Conservation (phyloP, 2,329 filamentous ascomycete species). For the Venturia pyrina region DNA sequence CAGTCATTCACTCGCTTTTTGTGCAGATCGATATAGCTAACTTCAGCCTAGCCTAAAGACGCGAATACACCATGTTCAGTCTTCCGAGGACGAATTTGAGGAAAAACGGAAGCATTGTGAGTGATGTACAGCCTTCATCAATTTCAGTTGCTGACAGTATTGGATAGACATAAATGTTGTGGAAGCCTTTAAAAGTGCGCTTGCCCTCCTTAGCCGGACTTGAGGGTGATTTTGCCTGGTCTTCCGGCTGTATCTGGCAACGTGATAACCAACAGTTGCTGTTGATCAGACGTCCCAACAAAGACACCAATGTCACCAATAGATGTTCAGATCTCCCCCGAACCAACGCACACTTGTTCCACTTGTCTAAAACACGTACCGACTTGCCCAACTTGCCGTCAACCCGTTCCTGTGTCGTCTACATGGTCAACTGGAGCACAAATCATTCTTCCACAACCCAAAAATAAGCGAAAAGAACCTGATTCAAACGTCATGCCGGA, state of each 20-base stretch:
- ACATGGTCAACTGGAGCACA: constrained; percentile 34
- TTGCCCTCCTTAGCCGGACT: constrained; percentile 29
- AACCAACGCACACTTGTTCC: background rate
- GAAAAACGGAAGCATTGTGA: constrained; percentile 73
- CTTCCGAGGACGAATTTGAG: constrained; percentile 61
- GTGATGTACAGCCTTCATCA: constrained; percentile 22
- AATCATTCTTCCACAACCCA: background rate
- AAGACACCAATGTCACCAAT: background rate
- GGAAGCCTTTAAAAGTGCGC: constrained; percentile 39
- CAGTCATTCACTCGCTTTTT: constrained; percentile 16
- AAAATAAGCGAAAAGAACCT: background rate
- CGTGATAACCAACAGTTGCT: background rate
- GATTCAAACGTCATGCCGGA: background rate
- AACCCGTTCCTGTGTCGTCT: constrained; percentile 65
- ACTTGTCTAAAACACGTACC: background rate
- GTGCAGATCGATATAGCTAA: constrained; percentile 2
- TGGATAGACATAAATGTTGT: constrained; percentile 35
- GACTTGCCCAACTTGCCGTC: constrained; percentile 27
- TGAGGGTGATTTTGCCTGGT: constrained; percentile 5
- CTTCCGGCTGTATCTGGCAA: background rate
- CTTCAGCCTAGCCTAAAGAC: constrained; percentile 56
- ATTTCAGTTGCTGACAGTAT: constrained; percentile 17
- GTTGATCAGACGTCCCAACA: background rate
- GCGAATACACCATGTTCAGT: constrained; percentile 62
- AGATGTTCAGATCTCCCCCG: background rate